Percentiles rank a stretch among this genome's conserved stretches.
phyloP scores from a whole-genome alignment of 1,284 basidiomycete genomes.

The Moesziomyces globuligerus region DNA sequence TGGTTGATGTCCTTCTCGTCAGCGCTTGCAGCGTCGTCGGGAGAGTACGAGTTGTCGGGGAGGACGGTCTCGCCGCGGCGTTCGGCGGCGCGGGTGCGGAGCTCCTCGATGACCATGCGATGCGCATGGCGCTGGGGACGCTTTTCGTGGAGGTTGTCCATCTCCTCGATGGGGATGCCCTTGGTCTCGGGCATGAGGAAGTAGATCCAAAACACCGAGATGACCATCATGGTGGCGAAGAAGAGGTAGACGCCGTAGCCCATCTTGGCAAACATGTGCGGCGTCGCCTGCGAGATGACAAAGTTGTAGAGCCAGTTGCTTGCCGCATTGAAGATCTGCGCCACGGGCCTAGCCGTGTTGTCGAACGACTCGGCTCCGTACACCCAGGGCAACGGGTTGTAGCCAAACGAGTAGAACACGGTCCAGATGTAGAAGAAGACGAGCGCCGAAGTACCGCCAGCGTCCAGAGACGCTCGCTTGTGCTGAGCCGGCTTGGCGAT shows the following conservation, averaged over 20 bases:
- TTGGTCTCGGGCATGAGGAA: constrained; percentile 79
- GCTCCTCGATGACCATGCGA: constrained; percentile 23
- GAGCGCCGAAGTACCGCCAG: constrained; percentile 33
- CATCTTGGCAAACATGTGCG: constrained; percentile 58
- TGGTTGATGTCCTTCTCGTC: constrained; percentile 23
- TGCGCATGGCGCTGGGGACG: constrained; percentile 28
- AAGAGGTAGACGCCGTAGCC: constrained; percentile 74
- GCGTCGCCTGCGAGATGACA: constrained; percentile 67
- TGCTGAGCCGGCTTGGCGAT: constrained; percentile 38
- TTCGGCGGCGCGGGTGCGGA: constrained; percentile 18
- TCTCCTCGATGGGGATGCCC: constrained; percentile 78
- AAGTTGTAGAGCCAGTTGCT: constrained; percentile 86
- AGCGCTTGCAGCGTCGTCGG: constrained; percentile 4
- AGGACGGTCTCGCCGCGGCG: constrained; percentile 16
- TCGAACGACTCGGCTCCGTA: constrained; percentile 78
- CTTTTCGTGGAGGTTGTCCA: constrained; percentile 64
- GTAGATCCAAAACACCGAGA: constrained; percentile 72
- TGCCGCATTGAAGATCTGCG: constrained; percentile 81
- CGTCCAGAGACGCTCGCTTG: constrained; percentile 13
- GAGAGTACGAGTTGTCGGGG: constrained; percentile 2
- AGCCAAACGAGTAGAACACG: constrained; percentile 45
- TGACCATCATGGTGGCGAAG: constrained; percentile 75
- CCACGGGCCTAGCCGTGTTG: constrained; percentile 81
- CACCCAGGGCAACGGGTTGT: constrained; percentile 62
- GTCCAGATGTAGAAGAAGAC: constrained; percentile 60